These are phyloP conservation scores for Paramecium caudatum DNA, from an alignment of 73 alveolate genomes.

Conservation along the genomic window DNA sequence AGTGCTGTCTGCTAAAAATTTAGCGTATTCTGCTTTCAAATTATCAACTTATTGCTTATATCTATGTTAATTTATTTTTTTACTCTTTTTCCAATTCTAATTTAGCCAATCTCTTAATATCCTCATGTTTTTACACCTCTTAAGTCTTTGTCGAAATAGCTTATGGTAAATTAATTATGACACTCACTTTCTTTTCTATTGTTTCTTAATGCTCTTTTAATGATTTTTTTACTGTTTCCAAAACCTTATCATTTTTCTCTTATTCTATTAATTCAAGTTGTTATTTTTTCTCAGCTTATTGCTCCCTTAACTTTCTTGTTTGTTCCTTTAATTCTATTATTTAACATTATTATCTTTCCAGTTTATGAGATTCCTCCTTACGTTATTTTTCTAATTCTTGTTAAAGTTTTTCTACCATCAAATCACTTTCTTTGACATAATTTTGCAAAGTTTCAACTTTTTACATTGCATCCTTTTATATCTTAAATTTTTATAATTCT, in stretches of 20 bases:
- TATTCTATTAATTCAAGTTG: slow-evolving; percentile 47
- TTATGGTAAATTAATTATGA: slow-evolving; percentile 68
- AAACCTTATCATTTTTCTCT: slow-evolving; percentile 47
- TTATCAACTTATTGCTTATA: slow-evolving; percentile 69
- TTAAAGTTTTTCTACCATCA: slow-evolving; percentile 60
- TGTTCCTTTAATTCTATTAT: slow-evolving; percentile 49
- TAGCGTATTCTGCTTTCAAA: slow-evolving; percentile 52
- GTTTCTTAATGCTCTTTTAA: slow-evolving; percentile 60
- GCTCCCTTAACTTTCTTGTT: slow-evolving; percentile 15
- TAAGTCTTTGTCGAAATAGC: slow-evolving; percentile 53
- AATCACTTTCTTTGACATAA: slow-evolving; percentile 55
- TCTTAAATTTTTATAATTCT: slow-evolving; percentile 67
- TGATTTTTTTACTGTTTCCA: slow-evolving; percentile 28
- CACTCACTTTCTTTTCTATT: slow-evolving; percentile 67
- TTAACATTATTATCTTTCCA: slow-evolving; percentile 46
- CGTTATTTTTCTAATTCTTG: slow-evolving; percentile 36
- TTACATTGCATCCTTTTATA: slow-evolving; percentile 64
- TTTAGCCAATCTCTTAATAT: slow-evolving; percentile 67
- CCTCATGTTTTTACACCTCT: slow-evolving; percentile 68
- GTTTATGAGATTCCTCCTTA: slow-evolving; percentile 32
- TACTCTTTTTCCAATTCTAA: slow-evolving; percentile 73
- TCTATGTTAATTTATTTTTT: neutral
- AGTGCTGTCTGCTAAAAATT: slow-evolving; percentile 12
- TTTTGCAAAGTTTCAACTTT: slow-evolving; percentile 32
- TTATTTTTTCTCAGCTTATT: neutral